Evolutionary conservation across 23 red algal species (phyloP).

Genomic region (Gracilaria domingensis): DNA sequence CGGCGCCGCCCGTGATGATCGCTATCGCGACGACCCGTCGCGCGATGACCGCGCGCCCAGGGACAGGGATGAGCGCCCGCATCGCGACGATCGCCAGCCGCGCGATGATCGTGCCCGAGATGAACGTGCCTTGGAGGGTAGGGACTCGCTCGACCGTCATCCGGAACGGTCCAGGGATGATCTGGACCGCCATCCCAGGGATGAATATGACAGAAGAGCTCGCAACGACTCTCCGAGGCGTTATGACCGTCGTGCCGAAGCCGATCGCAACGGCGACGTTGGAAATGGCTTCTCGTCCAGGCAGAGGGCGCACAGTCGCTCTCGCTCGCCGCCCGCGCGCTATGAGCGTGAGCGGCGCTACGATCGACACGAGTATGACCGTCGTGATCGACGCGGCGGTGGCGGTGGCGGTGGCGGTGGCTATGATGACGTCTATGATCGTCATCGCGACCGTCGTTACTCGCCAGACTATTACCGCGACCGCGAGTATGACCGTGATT

Average conservation of each 20-base stretch:
- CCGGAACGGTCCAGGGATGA: neutral
- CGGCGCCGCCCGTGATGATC: slow-evolving; percentile 8
- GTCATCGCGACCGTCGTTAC: slow-evolving; percentile 34
- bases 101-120: slow-evolving; percentile 18
- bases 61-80: neutral
- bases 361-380: slow-evolving; percentile 43
- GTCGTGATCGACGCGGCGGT: slow-evolving; percentile 37
- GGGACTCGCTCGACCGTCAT: slow-evolving; percentile 13
- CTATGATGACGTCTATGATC: slow-evolving; percentile 25
- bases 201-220: slow-evolving; percentile 37
- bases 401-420: neutral
- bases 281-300: slow-evolving; percentile 32
- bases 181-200: slow-evolving; percentile 18
- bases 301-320: slow-evolving; percentile 17
- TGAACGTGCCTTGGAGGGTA: neutral
- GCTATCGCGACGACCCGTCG: neutral
- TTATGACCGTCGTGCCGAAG: slow-evolving; percentile 28
- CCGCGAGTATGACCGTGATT: slow-evolving; percentile 52
- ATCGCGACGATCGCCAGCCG: neutral
- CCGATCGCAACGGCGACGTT: slow-evolving; percentile 22
- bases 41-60: neutral
- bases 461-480: slow-evolving; percentile 47
- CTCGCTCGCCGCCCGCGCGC: slow-evolving; percentile 1
- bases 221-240: slow-evolving; percentile 13
- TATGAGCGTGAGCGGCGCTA: slow-evolving; percentile 50